Base-by-base conservation (phyloP, 2,329 filamentous ascomycete species). In the Pyrenochaeta sp. region DNA sequence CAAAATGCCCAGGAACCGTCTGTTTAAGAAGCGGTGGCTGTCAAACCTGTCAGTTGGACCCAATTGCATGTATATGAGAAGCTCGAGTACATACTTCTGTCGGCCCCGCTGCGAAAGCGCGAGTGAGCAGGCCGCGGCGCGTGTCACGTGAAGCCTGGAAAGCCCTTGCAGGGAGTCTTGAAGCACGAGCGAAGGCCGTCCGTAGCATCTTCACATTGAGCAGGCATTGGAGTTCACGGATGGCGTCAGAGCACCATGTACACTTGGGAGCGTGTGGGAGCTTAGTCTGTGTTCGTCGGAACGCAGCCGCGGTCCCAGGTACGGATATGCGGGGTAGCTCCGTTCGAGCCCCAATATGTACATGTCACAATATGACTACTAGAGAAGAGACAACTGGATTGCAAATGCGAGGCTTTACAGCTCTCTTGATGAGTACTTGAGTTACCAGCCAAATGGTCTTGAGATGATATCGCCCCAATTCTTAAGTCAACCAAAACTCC, bases 1-100 rank as follows among this genome's bases (percentile, higher is more conserved):
- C 81, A 67, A 94, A 92, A 70, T 94, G 88, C 58, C 90, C 78
- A 0, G 89, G 88, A 48, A 93, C 86, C 0, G 90, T 93, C 50
- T 87, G 79, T 5, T 82, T 78, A 42, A 90, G 83, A 7, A 93
- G 78, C 0, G 87, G 81, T 3, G 89, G 89, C 87, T 91, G 36
- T 45, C 18, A 14, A 17, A 30, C 11, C 9, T 15, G 53, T 65
- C 51, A 67, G 51, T 44, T 18, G 18, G 23, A 41, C 35, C 37
- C 44, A 49, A 42, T 23, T 45, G 17, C 15, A 10, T 45, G 17
- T 15, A 10, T 40, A 15, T 17, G 41, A 35, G n/a, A 31, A 40
- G 9, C 45, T 45, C 53, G 53, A 27, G 54, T 35, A 44, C 55
- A 37, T 62, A 71, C 74, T 65, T 75, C 68, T 12, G 61, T 65